Percentiles rank a stretch among this genome's conserved stretches.
phyloP scores from a whole-genome alignment of 345 rosid species.

The Syzygium aqueum region DNA sequence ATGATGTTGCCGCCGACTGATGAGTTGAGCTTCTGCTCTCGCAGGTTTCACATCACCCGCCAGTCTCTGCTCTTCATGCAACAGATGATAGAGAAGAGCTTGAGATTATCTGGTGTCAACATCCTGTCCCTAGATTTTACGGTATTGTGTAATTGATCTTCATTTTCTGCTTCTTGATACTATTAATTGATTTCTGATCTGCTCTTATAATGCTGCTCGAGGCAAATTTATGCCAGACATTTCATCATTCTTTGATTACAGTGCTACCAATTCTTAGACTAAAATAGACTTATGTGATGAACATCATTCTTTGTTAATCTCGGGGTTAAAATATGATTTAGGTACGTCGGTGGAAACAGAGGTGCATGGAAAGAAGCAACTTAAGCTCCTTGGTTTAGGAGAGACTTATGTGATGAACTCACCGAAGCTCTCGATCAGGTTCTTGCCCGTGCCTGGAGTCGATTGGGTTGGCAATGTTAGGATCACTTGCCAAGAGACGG shows the following conservation, averaged over 20 bases:
- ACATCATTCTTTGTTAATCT: neutral
- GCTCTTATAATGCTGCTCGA: neutral
- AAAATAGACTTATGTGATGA: neutral
- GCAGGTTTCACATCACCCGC: constrained; percentile 88
- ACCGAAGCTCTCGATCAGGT: constrained; percentile 48
- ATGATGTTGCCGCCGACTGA: neutral
- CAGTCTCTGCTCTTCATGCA: constrained; percentile 76
- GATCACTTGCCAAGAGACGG: constrained; percentile 52
- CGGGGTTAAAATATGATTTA: neutral
- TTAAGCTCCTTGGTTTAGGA: constrained; percentile 39
- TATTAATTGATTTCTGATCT: neutral
- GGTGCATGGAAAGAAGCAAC: constrained; percentile 47
- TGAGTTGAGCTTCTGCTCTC: neutral
- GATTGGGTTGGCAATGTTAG: constrained; percentile 62
- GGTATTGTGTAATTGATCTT: constrained; percentile 20
- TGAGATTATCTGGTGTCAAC: constrained; percentile 62
- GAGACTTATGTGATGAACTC: constrained; percentile 81
- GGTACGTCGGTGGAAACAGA: constrained; percentile 66
- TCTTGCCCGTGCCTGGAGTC: constrained; percentile 47
- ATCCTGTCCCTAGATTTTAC: constrained; percentile 50
- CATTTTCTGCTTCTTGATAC: neutral
- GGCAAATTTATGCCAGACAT: neutral
- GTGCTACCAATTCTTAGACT: neutral
- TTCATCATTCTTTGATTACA: neutral
- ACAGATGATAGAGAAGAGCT: constrained; percentile 52